A percentile compares a stretch with the other conserved stretches of the same genome.
Conservation (phyloP, 2,329 filamentous ascomycete genomes). For the Epichloe festucae region DNA sequence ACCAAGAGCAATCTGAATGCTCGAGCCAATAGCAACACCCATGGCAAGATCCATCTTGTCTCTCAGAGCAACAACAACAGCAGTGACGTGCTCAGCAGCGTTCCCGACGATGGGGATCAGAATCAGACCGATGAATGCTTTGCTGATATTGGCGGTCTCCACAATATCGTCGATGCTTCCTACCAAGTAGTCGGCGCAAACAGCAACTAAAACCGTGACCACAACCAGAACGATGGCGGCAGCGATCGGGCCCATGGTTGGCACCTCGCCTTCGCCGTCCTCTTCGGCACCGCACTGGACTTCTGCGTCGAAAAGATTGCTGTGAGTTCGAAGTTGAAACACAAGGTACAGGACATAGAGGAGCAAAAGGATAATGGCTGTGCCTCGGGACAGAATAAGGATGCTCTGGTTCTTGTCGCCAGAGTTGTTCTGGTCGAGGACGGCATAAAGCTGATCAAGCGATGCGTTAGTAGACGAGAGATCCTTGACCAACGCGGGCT, state of each 20-base stretch:
- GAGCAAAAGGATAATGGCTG: constrained; percentile 59
- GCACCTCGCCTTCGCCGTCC: constrained; percentile 29
- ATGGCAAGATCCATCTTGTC: constrained; percentile 66
- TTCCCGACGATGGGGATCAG: constrained; percentile 71
- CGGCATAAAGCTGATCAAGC: constrained; percentile 46
- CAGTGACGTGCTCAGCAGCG: constrained; percentile 70
- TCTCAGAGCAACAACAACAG: constrained; percentile 64
- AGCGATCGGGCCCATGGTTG: constrained; percentile 48
- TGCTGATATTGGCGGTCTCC: constrained; percentile 56
- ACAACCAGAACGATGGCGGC: constrained; percentile 54
- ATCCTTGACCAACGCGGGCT: not conserved
- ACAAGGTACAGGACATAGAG: constrained; percentile 66
- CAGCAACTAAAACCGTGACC: constrained; percentile 55
- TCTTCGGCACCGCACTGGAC: constrained; percentile 30
- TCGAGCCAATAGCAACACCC: constrained; percentile 69
- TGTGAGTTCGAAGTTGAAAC: constrained; percentile 68
- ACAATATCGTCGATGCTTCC: constrained; percentile 64
- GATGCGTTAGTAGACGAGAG: not conserved
- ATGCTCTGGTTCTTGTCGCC: constrained; percentile 40
- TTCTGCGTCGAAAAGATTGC: constrained; percentile 54
- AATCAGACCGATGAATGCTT: constrained; percentile 70
- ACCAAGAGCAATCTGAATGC: constrained; percentile 70
- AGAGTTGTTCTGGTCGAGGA: constrained; percentile 35
- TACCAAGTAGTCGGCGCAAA: constrained; percentile 68
- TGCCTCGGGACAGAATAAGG: constrained; percentile 60